Evolutionary conservation across 495 filamentous ascomycete genomes (phyloP), one percentile per base, ranked within the genome.

Genomic region (Penicillium cinerascens): DNA sequence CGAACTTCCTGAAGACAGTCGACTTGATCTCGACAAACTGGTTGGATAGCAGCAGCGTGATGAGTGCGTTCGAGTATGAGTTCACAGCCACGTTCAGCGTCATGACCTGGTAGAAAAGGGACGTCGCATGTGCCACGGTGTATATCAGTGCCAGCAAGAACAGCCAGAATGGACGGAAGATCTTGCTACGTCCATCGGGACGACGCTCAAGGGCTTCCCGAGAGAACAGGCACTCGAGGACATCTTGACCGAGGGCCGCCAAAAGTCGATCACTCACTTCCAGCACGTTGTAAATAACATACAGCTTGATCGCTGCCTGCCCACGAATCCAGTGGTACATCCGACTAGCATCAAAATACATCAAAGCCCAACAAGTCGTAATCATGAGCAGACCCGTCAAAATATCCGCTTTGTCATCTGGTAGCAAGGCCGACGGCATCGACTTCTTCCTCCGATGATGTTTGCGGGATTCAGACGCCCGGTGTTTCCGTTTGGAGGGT

Each of bases 21-120:
- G 87, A 87, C 60, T 97, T 98, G 77, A 98, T 96, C 75, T 98
- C 93, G 22, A 97, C 93, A 56, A 98, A 98, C 65, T 97, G 92
- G 61, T 96, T 96, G 0, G 89, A 95, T 59, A 98, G 76, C 1
- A 98, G 74, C 0, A 99, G 82, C 0, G 92, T 96, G 37, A 97
- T 75, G 6, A 99, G 75, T 0, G 93, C 92, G 58, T 99, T 99
- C 9, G 91, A 96, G 68, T 97, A 99, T 0, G 92, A 96, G 68
- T 99, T 99, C 54, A 99, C 92, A 6, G 93, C 93, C 8, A 98
- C 95, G 60, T 98, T 97, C 47, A 98, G 79, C 0, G 93, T 93
- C 64, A 97, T 93, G 36, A 97, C 95, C 64, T 97, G 92, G 69
- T 95, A 97, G 70, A 97, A 97, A 0, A 98, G 74, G 2, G 87